Base-by-base conservation (phyloP, 345 rosid genomes). In the Aethionema arabicum region DNA sequence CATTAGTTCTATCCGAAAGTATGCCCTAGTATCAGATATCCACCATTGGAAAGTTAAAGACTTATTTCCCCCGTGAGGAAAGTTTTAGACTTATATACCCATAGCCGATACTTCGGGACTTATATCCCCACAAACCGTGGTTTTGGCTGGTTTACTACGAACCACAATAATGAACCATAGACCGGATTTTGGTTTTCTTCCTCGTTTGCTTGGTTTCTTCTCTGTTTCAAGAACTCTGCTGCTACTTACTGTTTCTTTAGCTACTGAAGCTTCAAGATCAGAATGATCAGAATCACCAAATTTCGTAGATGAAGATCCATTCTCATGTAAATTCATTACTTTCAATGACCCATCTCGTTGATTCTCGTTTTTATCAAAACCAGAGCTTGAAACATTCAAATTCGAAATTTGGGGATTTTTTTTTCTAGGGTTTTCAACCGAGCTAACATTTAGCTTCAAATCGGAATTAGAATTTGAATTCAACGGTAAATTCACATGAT, bases 161-260 rank as follows among this genome's bases (percentile, higher is more conserved):
- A n/a, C n/a, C n/a, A n/a, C n/a, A n/a, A n/a, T n/a, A n/a, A n/a
- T n/a, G n/a, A n/a, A n/a, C n/a, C n/a, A n/a, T n/a, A n/a, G n/a
- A n/a, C n/a, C n/a, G n/a, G n/a, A n/a, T n/a, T n/a, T n/a, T 0
- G 98, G 98, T 59, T 91, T 91, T 54, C 98, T 77, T 12, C 98
- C 98, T 27, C 95, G 85, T 56, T 92, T 92, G 7, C 91, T 51
- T 0, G 93, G 95, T n/a, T n/a, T n/a, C n/a, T n/a, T n/a, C n/a
- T n/a, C n/a, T n/a, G n/a, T n/a, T n/a, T n/a, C n/a, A n/a, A 78
- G 77, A 5, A 77, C 75, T 10, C 65, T 68, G 30, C 80, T 77
- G 30, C 85, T 74, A 56, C 90, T 85, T 6, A 78, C 90, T 0
- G 82, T 70, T 49, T 87, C 98, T 65, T 78, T 86, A 11, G 73